phyloP scores from a whole-genome alignment of 2,329 filamentous ascomycete genomes.

The Acrocalymma vagum region DNA sequence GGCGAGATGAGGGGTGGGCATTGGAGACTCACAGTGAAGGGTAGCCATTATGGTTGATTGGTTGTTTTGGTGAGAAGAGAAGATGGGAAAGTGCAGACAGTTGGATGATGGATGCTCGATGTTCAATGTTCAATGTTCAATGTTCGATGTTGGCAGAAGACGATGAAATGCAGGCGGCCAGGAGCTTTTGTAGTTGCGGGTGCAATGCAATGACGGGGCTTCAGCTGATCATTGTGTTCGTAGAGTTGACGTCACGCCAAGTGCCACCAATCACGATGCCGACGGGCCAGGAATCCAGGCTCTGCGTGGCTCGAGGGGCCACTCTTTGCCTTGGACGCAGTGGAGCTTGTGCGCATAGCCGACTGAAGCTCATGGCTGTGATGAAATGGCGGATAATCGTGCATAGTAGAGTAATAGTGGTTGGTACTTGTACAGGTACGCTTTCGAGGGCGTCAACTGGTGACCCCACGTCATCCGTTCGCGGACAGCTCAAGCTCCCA shows the following conservation, averaged over 20 bases:
- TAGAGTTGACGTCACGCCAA: constrained; percentile 41
- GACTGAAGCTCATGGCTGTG: no score
- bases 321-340: no score
- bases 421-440: no score
- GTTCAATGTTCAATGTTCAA: constrained; percentile 2
- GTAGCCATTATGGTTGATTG: constrained; percentile 62
- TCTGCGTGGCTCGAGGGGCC: no score
- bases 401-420: no score
- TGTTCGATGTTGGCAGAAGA: no score
- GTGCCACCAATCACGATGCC: constrained; percentile 15
- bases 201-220: constrained; percentile 21
- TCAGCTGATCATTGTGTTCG: constrained; percentile 44
- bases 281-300: no score
- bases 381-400: no score
- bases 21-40: constrained; percentile 63
- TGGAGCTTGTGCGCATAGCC: no score
- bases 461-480: no score
- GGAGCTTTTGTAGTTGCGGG: constrained; percentile 44
- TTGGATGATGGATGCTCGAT: constrained; percentile 17
- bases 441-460: no score
- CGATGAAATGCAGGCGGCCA: constrained; percentile 25
- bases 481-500: no score
- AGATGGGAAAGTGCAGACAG: constrained; percentile 17
- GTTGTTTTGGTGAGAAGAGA: constrained; percentile 20
- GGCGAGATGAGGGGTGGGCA: constrained; percentile 6